These are phyloP conservation scores for Penicillium bialowiezense DNA, from an alignment of 495 filamentous ascomycete species.

Conservation along the genomic window DNA sequence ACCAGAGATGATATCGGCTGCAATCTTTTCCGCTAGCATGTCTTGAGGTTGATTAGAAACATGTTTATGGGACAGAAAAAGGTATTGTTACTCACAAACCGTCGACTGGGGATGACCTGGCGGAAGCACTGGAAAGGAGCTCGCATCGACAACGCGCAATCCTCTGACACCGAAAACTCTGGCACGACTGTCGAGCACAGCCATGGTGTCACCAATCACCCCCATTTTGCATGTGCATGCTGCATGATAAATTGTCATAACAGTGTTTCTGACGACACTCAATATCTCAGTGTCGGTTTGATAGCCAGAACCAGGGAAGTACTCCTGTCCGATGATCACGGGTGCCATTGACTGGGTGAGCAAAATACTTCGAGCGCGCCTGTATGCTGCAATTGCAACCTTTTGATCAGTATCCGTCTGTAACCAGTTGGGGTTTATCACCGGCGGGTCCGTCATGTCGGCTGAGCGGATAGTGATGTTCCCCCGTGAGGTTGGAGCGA, in stretches of 20 bases:
- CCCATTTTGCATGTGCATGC: conserved; percentile 54
- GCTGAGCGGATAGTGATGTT: conserved; percentile 49
- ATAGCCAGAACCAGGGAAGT: conserved; percentile 46
- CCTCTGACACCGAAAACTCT: conserved; percentile 50
- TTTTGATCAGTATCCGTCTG: conserved; percentile 50
- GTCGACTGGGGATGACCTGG: conserved; percentile 56
- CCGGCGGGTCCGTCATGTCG: conserved; percentile 40
- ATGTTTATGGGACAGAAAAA: background rate
- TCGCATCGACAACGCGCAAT: conserved; percentile 59
- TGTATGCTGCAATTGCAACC: conserved; percentile 50
- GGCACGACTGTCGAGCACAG: conserved; percentile 52
- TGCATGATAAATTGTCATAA: conserved; percentile 54
- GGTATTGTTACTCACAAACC: conserved; percentile 37
- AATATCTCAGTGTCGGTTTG: conserved; percentile 53
- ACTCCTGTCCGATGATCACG: conserved; percentile 43
- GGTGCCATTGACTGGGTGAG: conserved; percentile 30
- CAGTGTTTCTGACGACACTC: conserved; percentile 32
- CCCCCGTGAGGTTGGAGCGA: conserved; percentile 49
- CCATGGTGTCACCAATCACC: conserved; percentile 35
- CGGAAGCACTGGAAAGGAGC: conserved; percentile 52
- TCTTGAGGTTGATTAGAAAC: conserved; percentile 23
- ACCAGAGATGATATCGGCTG: conserved; percentile 42
- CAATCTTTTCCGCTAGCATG: conserved; percentile 63
- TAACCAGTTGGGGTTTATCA: conserved; percentile 59
- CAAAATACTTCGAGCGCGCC: conserved; percentile 43